phyloP scores from a whole-genome alignment of 2,329 filamentous ascomycete genomes.

The Cordyceps pruinosa region DNA sequence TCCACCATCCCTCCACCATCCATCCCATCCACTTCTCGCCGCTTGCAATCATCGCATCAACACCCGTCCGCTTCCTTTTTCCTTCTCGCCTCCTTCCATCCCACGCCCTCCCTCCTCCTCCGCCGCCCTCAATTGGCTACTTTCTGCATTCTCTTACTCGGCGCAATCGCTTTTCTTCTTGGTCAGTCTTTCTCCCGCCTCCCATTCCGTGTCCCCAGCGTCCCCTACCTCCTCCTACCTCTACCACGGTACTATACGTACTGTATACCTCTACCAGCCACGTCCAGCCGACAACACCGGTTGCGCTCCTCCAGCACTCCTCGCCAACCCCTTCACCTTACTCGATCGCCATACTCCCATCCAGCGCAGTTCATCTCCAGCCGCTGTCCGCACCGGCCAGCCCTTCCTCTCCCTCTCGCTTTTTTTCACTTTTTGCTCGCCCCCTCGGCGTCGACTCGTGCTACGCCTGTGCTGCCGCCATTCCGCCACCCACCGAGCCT shows the following conservation, averaged over 20 bases:
- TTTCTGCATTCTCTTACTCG: slow-evolving; percentile 11
- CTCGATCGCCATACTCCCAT: not conserved
- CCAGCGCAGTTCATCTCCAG: not conserved
- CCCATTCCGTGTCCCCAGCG: too few relatives aligned
- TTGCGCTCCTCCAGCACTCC: not conserved
- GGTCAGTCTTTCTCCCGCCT: not conserved
- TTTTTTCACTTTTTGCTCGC: not conserved
- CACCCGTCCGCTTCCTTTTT: slow-evolving; percentile 14
- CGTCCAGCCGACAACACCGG: not conserved
- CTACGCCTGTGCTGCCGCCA: not conserved
- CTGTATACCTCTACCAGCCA: slow-evolving; percentile 10
- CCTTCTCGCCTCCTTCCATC: slow-evolving; percentile 15
- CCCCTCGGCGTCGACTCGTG: not conserved
- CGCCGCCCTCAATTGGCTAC: slow-evolving; percentile 18
- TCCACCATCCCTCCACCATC: not conserved
- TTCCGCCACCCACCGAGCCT: not conserved
- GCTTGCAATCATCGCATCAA: slow-evolving; percentile 13
- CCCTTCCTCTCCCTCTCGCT: too few relatives aligned
- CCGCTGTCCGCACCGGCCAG: too few relatives aligned
- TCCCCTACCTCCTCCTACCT: too few relatives aligned
- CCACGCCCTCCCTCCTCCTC: slow-evolving; percentile 18
- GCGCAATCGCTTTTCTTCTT: not conserved
- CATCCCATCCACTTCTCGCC: slow-evolving; percentile 9
- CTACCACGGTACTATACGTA: too few relatives aligned
- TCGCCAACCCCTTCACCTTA: not conserved